A percentile compares a stretch with the other conserved stretches of the same genome.
These are phyloP conservation scores for Trichocladium uniseriatum DNA, from an alignment of 495 filamentous ascomycete species.

Conservation along the genomic window DNA sequence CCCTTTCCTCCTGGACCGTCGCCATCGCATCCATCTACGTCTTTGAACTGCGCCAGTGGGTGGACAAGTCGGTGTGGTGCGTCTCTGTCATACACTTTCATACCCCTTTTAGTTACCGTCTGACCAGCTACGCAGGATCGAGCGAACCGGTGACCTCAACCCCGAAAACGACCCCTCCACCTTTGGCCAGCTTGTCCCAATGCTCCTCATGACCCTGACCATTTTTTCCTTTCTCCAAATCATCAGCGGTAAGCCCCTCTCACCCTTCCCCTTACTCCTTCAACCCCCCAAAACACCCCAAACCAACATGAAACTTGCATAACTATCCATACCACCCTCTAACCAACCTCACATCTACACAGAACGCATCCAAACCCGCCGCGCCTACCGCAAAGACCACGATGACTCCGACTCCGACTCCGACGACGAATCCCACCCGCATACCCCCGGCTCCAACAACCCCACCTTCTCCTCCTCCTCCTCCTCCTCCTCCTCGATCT, in stretches of 20 bases:
- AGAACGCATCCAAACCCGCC: too few species aligned
- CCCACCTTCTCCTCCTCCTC: too few species aligned
- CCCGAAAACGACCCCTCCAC: constrained; percentile 28
- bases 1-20: constrained; percentile 13
- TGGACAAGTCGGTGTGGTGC: constrained; percentile 24
- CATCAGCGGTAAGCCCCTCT: constrained; percentile 22
- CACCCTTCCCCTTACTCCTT: neutral
- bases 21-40: constrained; percentile 20
- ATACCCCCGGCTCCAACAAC: too few species aligned
- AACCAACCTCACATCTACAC: too few species aligned
- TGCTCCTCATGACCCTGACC: constrained; percentile 27
- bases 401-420: too few species aligned
- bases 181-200: constrained; percentile 34
- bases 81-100: neutral
- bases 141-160: constrained; percentile 12
- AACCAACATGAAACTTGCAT: too few species aligned
- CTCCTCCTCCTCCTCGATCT: too few species aligned
- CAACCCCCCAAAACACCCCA: too few species aligned
- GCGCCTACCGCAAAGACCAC: too few species aligned
- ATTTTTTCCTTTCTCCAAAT: constrained; percentile 30
- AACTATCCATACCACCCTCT: too few species aligned
- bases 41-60: constrained; percentile 22
- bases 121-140: neutral
- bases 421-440: too few species aligned
- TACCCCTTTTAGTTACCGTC: neutral